Conservation (phyloP, 495 filamentous ascomycete species). For the Hamigera avellanea region DNA sequence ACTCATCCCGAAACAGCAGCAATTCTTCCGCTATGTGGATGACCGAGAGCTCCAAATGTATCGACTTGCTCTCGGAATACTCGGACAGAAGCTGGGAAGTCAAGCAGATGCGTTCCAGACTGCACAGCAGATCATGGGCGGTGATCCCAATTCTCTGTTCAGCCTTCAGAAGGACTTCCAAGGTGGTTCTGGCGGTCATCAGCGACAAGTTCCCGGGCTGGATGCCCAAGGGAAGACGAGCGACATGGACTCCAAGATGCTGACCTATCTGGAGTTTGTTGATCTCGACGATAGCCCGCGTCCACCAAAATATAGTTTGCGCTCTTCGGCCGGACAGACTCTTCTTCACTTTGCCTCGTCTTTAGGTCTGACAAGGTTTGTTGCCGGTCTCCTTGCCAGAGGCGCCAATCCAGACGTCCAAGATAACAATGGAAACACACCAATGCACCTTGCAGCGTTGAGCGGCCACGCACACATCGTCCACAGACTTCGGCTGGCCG, state of each 20-base stretch:
- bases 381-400: conserved; percentile 67
- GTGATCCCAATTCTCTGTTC: conserved; percentile 31
- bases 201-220: conserved; percentile 32
- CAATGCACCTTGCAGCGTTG: conserved; percentile 76
- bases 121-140: conserved; percentile 39
- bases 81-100: conserved; percentile 35
- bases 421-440: conserved; percentile 72
- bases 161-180: conserved; percentile 35
- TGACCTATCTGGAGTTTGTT: conserved; percentile 65
- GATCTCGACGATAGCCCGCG: conserved; percentile 65
- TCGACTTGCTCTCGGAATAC: conserved; percentile 33
- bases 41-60: conserved; percentile 61
- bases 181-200: conserved; percentile 27
- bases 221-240: conserved; percentile 30
- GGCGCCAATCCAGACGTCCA: conserved; percentile 66
- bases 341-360: conserved; percentile 75
- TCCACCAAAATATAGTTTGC: conserved; percentile 51
- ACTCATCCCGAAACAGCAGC: conserved; percentile 40
- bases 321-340: conserved; percentile 56
- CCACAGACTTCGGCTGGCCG: conserved; percentile 56
- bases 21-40: conserved; percentile 70
- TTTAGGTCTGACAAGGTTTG: conserved; percentile 63
- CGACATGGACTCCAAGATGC: conserved; percentile 58
- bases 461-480: conserved; percentile 66
- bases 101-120: conserved; percentile 40